Base-by-base conservation (phyloP, 2,329 filamentous ascomycete species). In the Cladosporium velox region DNA sequence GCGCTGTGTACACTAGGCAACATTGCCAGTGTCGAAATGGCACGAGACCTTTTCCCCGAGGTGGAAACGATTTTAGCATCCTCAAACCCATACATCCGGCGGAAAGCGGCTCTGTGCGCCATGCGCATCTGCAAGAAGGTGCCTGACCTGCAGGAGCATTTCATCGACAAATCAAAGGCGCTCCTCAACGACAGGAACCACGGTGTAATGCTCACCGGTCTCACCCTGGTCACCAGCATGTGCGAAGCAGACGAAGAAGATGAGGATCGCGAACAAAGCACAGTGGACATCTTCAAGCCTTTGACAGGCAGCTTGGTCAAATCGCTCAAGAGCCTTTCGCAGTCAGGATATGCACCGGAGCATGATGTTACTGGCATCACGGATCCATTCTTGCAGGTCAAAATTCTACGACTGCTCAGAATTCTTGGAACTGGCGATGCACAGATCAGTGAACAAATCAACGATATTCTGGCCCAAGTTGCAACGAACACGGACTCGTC, bases 101-200 rank as follows among this genome's bases (percentile, higher is more conserved):
- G 95, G 72, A 99, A 99, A 83, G 95, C 95, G 21, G 95, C 95
- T 4, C 86, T 99, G n/a, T 99, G 95, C 80, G 95, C 95, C 60
- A 99, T 99, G 95, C 88, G 93, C 71, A 97, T 99, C 84, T 97
- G 93, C 81, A 90, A 93, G 73, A 99, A 99, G 80, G 95, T 99
- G 12, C 95, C 96, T 6, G 95, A 99, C 78, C 82, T 99, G 64
- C 92, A 97, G 79, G 96, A 99, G 78, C 93, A 99, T 80, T 99
- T 99, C 76, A 77, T 97, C 66, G 95, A 99, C 68, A 98, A 98
- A 79, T 91, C 94, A 18, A 91, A 95, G 68, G 85, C 92, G 32
- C 84, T 99, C 11, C 83, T 99, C 26, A 91, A 92, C 30, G 95
- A 99, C 79, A 86, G 95, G 68, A 99, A 99, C 79, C 95, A 99